Percentiles rank a stretch among this genome's conserved stretches.
Conservation (phyloP, 2,329 filamentous ascomycete genomes). For the Venturiaceae sp. region DNA sequence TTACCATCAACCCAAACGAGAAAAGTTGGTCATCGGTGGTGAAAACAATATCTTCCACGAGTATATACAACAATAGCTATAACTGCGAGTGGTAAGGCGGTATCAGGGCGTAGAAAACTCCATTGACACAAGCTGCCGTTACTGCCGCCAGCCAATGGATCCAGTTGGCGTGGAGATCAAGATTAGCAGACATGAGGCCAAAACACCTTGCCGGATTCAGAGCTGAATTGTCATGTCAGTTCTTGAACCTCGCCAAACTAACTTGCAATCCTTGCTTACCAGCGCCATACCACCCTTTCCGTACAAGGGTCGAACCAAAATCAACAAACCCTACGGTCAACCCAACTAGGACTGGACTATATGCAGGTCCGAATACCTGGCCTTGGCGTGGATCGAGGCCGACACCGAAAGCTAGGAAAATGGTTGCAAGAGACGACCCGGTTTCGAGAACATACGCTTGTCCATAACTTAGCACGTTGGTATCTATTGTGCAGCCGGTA, state of each 20-base stretch:
- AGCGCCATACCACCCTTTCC: neutral
- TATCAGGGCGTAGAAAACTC: neutral
- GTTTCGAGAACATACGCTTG: neutral
- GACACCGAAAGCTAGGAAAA: neutral
- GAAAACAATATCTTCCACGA: no score
- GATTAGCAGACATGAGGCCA: neutral
- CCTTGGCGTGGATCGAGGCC: neutral
- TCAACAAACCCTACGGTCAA: neutral
- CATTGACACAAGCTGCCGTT: neutral
- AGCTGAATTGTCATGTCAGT: no score
- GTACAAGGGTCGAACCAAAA: neutral
- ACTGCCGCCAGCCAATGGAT: neutral
- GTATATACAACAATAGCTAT: no score
- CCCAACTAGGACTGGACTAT: neutral
- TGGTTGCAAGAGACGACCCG: neutral
- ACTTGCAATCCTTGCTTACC: no score
- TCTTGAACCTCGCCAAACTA: no score
- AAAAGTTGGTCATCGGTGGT: no score
- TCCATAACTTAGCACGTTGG: neutral
- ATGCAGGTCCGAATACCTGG: neutral
- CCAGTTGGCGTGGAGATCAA: neutral
- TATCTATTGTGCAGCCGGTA: neutral
- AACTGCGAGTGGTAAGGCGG: no score
- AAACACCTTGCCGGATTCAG: neutral
- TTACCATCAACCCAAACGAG: no score